These are phyloP conservation scores for Naganishia friedmannii DNA, from an alignment of 768 basidiomycete genomes.

Conservation along the genomic window DNA sequence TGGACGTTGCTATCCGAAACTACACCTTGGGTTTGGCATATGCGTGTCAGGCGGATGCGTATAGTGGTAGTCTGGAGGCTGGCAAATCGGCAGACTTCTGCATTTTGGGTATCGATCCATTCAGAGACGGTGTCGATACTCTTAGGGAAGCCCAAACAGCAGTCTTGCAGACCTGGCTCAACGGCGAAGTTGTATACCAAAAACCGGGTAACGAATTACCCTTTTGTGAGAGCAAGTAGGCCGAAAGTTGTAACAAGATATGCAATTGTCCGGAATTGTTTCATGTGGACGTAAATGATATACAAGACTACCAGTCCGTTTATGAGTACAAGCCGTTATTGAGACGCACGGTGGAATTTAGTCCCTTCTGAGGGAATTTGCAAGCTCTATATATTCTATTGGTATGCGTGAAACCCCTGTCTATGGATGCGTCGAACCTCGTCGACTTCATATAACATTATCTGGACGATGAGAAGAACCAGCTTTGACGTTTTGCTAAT, in stretches of 20 bases:
- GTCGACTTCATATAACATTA: background rate
- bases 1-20: slow-evolving; percentile 1
- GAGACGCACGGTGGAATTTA: too few relatives aligned
- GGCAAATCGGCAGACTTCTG: slow-evolving; percentile 33
- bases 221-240: too few relatives aligned
- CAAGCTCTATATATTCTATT: background rate
- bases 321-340: background rate
- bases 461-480: slow-evolving; percentile 24
- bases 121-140: slow-evolving; percentile 31
- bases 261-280: too few relatives aligned
- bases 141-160: slow-evolving; percentile 31
- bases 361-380: background rate
- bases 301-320: too few relatives aligned
- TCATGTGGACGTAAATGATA: too few relatives aligned
- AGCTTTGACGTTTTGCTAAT: slow-evolving; percentile 31
- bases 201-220: background rate
- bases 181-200: slow-evolving; percentile 9
- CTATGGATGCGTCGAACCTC: background rate
- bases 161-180: slow-evolving; percentile 33
- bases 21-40: background rate
- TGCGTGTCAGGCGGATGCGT: background rate
- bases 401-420: background rate
- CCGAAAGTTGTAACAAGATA: too few relatives aligned
- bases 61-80: background rate
- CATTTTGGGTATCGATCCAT: slow-evolving; percentile 32